These are phyloP conservation scores for Phyllachora maydis DNA, from an alignment of 2,329 filamentous ascomycete species.

Conservation along the genomic window DNA sequence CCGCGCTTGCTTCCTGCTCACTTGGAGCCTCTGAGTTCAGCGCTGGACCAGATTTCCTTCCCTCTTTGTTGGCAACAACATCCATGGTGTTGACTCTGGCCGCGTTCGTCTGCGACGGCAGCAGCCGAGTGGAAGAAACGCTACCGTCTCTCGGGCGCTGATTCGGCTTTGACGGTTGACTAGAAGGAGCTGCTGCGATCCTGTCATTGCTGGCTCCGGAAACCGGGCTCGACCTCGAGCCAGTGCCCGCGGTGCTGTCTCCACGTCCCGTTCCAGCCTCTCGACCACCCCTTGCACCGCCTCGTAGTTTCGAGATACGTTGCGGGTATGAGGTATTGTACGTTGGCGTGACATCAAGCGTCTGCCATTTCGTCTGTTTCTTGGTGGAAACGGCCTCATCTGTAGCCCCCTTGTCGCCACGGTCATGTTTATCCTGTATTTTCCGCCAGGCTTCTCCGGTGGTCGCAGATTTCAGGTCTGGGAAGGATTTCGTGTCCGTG, in stretches of 20 bases:
- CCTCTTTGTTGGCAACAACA: no score
- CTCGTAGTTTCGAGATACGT: constrained; percentile 27
- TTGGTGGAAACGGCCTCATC: constrained; percentile 27
- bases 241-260: constrained; percentile 5
- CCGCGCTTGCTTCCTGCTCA: no score
- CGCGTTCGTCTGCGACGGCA: no score
- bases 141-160: no score
- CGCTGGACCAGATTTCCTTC: no score
- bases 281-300: constrained; percentile 23
- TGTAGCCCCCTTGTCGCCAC: constrained; percentile 42
- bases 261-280: constrained; percentile 12
- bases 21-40: no score
- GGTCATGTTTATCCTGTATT: constrained; percentile 38
- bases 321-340: constrained; percentile 66
- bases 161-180: no score
- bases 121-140: no score
- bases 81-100: no score
- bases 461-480: constrained; percentile 64
- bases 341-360: constrained; percentile 52
- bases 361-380: constrained; percentile 65
- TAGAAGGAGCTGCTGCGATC: no score
- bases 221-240: no score
- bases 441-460: constrained; percentile 54
- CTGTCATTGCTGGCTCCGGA: no score
- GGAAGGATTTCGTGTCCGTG: constrained; percentile 66